Conservation (phyloP, 768 basidiomycete genomes). For the Galerina sulciceps region DNA sequence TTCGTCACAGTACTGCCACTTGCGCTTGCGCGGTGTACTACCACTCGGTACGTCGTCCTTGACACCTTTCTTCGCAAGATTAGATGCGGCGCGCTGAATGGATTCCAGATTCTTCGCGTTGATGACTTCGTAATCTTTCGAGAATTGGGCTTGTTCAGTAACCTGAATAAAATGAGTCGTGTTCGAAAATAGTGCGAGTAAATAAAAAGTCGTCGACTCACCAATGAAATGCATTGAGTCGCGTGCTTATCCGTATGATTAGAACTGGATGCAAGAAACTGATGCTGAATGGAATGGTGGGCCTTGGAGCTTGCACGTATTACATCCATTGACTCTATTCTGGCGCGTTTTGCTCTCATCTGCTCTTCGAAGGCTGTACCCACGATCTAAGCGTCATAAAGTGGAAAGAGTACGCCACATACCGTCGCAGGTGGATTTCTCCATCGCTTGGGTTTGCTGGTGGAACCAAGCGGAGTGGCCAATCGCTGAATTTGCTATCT, state of each 20-base stretch:
- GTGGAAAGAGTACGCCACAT: background rate
- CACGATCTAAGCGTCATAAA: background rate
- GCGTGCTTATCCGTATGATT: slow-evolving; percentile 49
- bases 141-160: slow-evolving; percentile 34
- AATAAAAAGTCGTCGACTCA: slow-evolving; percentile 30
- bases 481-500: slow-evolving; percentile 49
- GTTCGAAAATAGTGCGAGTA: background rate
- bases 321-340: slow-evolving; percentile 59
- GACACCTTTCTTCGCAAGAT: slow-evolving; percentile 59
- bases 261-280: slow-evolving; percentile 53
- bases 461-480: slow-evolving; percentile 58
- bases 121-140: slow-evolving; percentile 40
- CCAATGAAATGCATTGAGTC: slow-evolving; percentile 50
- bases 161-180: slow-evolving; percentile 13
- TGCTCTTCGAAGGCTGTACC: slow-evolving; percentile 63
- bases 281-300: slow-evolving; percentile 55
- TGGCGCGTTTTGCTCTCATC: slow-evolving; percentile 65
- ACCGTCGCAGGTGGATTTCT: slow-evolving; percentile 19
- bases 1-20: slow-evolving; percentile 68
- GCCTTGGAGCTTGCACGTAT: slow-evolving; percentile 54
- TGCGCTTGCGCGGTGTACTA: slow-evolving; percentile 75
- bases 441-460: slow-evolving; percentile 46
- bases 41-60: slow-evolving; percentile 72
- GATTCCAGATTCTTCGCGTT: slow-evolving; percentile 48
- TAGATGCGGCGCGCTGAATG: slow-evolving; percentile 53